A percentile compares a stretch with the other conserved stretches of the same genome.
phyloP scores from a whole-genome alignment of 139 green algal species.

The Marvania coccoides region DNA sequence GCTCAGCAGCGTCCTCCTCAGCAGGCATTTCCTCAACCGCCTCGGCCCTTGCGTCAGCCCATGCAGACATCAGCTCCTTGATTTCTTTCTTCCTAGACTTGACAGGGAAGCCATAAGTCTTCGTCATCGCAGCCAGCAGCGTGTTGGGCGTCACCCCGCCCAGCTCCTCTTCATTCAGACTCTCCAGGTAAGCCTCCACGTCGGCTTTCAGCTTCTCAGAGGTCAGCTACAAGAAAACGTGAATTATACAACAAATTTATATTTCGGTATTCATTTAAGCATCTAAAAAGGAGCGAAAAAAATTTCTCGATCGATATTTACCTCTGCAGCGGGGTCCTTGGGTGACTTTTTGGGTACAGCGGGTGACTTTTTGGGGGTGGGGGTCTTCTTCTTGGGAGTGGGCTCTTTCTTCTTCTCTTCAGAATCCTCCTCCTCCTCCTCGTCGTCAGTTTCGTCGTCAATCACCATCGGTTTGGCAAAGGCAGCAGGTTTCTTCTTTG shows the following conservation, averaged over 20 bases:
- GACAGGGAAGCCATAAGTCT: slow-evolving; percentile 18
- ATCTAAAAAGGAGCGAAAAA: too few species aligned
- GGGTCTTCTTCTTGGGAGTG: not conserved
- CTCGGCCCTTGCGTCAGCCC: not conserved
- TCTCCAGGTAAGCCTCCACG: not conserved
- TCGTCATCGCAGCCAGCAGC: slow-evolving; percentile 1
- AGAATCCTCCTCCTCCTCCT: not conserved
- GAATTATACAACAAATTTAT: not conserved
- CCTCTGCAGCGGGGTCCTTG: not conserved
- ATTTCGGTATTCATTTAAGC: too few species aligned
- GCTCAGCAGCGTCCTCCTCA: too few species aligned
- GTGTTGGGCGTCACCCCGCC: not conserved
- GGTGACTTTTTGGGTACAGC: not conserved
- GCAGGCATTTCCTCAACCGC: too few species aligned
- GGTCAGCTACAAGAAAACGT: not conserved
- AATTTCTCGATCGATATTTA: not conserved
- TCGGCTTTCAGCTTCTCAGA: not conserved
- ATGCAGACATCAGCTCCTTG: not conserved
- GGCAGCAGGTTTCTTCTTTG: too few species aligned
- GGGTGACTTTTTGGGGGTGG: not conserved
- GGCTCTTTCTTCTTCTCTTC: not conserved
- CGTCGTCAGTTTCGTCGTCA: not conserved
- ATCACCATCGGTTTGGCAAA: not conserved
- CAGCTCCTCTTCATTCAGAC: not conserved
- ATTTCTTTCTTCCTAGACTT: slow-evolving; percentile 19